phyloP scores from a whole-genome alignment of 1,139 yeast genomes.

The Lodderomyces theae region DNA sequence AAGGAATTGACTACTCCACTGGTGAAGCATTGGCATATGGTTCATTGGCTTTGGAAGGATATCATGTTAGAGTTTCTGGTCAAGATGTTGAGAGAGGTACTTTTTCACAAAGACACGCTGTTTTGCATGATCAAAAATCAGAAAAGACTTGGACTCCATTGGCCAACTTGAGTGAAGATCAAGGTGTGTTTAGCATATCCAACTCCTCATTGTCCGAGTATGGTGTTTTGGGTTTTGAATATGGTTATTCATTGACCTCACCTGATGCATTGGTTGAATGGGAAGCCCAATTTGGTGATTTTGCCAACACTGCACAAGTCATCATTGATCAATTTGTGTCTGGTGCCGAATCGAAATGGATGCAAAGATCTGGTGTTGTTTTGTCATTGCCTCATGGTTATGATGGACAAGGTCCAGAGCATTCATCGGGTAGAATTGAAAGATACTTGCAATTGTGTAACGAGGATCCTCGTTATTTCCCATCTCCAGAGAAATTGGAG shows the following conservation, averaged over 20 bases:
- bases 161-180: constrained; percentile 72
- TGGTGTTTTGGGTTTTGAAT: constrained; percentile 99
- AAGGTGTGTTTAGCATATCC: constrained; percentile 83
- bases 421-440: constrained; percentile 96
- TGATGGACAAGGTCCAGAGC: constrained; percentile 99
- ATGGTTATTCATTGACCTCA: constrained; percentile 95
- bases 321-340: constrained; percentile 95
- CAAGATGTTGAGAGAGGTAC: constrained; percentile 99
- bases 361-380: constrained; percentile 96
- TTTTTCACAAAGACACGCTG: constrained; percentile 99
- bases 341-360: constrained; percentile 98
- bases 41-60: constrained; percentile 87
- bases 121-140: constrained; percentile 89
- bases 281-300: constrained; percentile 99
- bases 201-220: constrained; percentile 98
- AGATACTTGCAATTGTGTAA: constrained; percentile 94
- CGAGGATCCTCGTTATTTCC: constrained; percentile 95
- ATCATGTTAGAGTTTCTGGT: constrained; percentile 96
- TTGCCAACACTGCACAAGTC: constrained; percentile 98
- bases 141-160: constrained; percentile 85
- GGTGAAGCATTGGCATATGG: constrained; percentile 99
- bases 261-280: constrained; percentile 95
- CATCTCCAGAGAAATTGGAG: constrained; percentile 79
- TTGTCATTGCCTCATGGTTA: constrained; percentile 98
- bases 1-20: constrained; percentile 96